Percentiles rank a stretch among this genome's conserved stretches.
Evolutionary conservation across 2,329 filamentous ascomycete species (phyloP).

Genomic region (Venturia asperata): DNA sequence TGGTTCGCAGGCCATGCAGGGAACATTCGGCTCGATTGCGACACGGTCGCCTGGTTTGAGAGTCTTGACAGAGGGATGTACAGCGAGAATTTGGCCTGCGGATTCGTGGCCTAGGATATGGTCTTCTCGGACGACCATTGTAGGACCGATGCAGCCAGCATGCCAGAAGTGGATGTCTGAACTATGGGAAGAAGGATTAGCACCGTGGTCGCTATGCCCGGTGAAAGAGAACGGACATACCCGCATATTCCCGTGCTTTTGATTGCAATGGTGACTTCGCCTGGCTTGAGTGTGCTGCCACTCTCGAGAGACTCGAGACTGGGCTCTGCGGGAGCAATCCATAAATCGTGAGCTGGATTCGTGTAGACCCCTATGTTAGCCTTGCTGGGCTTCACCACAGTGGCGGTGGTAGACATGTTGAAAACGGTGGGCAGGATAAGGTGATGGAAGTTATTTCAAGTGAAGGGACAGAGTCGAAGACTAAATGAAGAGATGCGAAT

Average conservation of each 20-base stretch:
- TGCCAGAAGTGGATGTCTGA: constrained; percentile 98
- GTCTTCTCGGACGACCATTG: constrained; percentile 78
- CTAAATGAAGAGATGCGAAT: neutral
- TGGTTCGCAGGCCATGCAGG: constrained; percentile 83
- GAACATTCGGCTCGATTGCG: constrained; percentile 88
- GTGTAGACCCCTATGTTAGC: constrained; percentile 95
- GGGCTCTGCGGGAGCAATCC: constrained; percentile 74
- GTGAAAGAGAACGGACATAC: constrained; percentile 39
- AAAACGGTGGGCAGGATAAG: neutral
- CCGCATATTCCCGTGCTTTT: constrained; percentile 96
- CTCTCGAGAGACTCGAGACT: constrained; percentile 65
- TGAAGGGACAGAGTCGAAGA: neutral
- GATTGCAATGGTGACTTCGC: constrained; percentile 81
- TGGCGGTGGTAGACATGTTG: constrained; percentile 10
- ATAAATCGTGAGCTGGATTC: constrained; percentile 85
- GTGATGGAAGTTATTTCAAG: neutral
- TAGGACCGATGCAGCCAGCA: constrained; percentile 81
- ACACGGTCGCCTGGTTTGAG: constrained; percentile 84
- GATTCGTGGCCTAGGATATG: constrained; percentile 96
- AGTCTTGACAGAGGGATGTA: constrained; percentile 68
- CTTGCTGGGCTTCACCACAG: constrained; percentile 41
- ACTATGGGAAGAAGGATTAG: constrained; percentile 38
- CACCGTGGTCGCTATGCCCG: neutral
- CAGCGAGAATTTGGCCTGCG: constrained; percentile 71
- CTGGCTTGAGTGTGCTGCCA: constrained; percentile 62